phyloP scores from a whole-genome alignment of 768 basidiomycete genomes.

The Pholiota molesta region DNA sequence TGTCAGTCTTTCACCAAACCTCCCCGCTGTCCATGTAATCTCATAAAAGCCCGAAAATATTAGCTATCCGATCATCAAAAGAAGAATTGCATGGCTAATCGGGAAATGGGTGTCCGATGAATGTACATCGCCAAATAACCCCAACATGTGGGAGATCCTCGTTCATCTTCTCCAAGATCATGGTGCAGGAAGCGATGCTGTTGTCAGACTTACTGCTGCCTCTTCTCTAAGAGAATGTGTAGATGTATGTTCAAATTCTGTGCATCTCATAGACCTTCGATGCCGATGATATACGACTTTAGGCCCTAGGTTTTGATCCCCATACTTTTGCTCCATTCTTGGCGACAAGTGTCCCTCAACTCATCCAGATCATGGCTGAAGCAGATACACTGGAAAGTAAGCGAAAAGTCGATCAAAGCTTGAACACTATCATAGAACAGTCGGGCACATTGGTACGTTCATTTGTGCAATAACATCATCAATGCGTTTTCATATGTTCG shows the following conservation, averaged over 20 bases:
- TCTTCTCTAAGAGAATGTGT: conserved; percentile 80
- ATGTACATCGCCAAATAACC: conserved; percentile 59
- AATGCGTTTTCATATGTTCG: not conserved
- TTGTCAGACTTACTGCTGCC: conserved; percentile 86
- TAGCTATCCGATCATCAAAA: conserved; percentile 90
- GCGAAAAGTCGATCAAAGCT: conserved; percentile 65
- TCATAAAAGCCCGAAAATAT: not conserved
- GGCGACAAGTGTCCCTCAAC: conserved; percentile 56
- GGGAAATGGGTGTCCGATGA: conserved; percentile 86
- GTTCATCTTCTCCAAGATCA: conserved; percentile 74
- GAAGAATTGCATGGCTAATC: conserved; percentile 94
- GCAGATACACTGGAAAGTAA: conserved; percentile 79
- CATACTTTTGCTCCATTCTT: conserved; percentile 73
- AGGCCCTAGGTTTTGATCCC: conserved; percentile 70
- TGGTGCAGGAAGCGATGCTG: conserved; percentile 73
- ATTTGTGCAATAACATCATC: not conserved
- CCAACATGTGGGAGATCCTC: conserved; percentile 79
- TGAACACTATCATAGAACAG: conserved; percentile 72
- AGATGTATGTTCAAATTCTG: conserved; percentile 58
- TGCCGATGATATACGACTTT: not conserved
- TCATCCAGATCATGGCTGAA: conserved; percentile 73
- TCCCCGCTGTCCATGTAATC: not conserved
- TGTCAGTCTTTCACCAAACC: conserved; percentile 38
- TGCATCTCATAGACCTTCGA: not conserved
- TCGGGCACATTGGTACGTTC: conserved; percentile 41